A percentile compares a stretch with the other conserved stretches of the same genome.
These are phyloP conservation scores for Turnera subulata DNA, from an alignment of 345 rosid genomes.

Conservation along the genomic window DNA sequence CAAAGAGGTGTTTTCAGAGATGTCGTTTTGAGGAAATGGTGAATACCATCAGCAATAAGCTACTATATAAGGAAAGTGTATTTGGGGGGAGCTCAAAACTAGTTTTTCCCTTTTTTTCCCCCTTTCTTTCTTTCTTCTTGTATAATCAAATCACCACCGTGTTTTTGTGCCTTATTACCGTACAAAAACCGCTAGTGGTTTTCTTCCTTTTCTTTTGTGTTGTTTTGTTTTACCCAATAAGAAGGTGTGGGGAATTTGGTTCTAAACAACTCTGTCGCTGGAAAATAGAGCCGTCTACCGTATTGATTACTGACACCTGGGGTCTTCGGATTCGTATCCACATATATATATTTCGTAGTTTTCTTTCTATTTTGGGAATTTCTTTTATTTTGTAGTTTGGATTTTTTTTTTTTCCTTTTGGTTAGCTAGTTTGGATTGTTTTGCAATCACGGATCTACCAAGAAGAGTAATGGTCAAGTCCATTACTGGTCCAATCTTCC, in stretches of 20 bases:
- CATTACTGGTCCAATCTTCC: too few relatives aligned
- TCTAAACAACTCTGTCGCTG: not conserved
- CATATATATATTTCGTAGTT: conserved; percentile 17
- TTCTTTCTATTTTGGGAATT: conserved; percentile 24
- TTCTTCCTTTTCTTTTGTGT: not conserved
- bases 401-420: too few relatives aligned
- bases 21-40: conserved; percentile 17
- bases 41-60: not conserved
- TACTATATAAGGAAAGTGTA: conserved; percentile 4
- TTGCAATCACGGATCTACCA: too few relatives aligned
- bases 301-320: conserved; percentile 51
- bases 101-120: too few relatives aligned
- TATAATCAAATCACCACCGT: conserved; percentile 19
- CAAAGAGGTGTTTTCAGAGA: conserved; percentile 15
- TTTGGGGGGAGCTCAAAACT: too few relatives aligned
- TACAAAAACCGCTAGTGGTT: not conserved
- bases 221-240: conserved; percentile 33
- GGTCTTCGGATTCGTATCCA: conserved; percentile 17
- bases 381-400: not conserved
- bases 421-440: too few relatives aligned
- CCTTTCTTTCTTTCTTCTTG: too few relatives aligned
- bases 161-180: conserved; percentile 3
- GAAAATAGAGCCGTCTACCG: conserved; percentile 14
- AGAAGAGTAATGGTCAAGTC: too few relatives aligned
- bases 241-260: not conserved